Base-by-base conservation (phyloP, 176 grass and related monocot genomes). In the Phragmites australis region DNA sequence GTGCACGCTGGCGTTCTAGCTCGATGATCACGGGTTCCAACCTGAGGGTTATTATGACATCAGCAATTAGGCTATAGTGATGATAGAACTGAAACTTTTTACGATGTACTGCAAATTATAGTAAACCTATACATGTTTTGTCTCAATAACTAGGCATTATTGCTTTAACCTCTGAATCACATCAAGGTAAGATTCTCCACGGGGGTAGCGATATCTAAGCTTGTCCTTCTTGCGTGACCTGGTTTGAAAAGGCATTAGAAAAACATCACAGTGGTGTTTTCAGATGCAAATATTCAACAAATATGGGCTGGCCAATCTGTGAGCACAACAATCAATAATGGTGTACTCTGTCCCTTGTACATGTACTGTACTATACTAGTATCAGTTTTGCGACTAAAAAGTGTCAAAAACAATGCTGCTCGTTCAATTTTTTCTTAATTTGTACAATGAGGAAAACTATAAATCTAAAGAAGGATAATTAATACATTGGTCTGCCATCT, bases 21-120 rank as follows among this genome's bases (percentile, higher is more conserved):
- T 99, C 96, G 29, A 93, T 99, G 74, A 99, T 99, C n/a, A 99
- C 96, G 1, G 96, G 96, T 62, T 99, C 96, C 57, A 95, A 80
- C 77, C 96, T 99, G 83, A 72, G 57, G 49, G 54, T 77, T 49
- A 63, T 76, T 57, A 85, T 1, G 2, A 65, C 2, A 65, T n/a
- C 21, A 63, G 26, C 58, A 71, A 9, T 85, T 81, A 64, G 6
- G 63, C 8, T 62, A 45, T 10, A 70, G 52, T 22, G 80, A 61
- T 44, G 30, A 32, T 21, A 77, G 10, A 80, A 39, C 12, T 50
- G 67, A 52, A 13, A 25, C 16, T 25, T 52, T 23, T 9, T 13
- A 23, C 16, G 56, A 43, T 63, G 47, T 34, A 9, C 15, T 45
- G 25, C 21, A 23, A 63, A 45, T 39, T 45, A 32, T 34, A 53